A percentile compares a stretch with the other conserved stretches of the same genome.
Conservation (phyloP, 306 rosid genomes). For the Abrus pulchellus region DNA sequence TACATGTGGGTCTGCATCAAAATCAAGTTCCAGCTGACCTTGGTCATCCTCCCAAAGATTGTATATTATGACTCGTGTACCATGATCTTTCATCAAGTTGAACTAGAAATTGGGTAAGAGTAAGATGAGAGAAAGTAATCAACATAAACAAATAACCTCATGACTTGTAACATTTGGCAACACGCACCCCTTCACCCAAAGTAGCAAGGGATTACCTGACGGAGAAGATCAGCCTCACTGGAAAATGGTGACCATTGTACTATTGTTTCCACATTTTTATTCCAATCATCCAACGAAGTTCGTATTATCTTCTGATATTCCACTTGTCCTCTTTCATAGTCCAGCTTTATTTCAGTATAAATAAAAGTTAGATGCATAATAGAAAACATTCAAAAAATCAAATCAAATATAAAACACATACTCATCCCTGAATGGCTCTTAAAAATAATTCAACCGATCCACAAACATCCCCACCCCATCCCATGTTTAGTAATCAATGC, state of each 20-base stretch:
- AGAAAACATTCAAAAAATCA: slow-evolving; percentile 28
- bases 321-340: slow-evolving; percentile 71
- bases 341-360: slow-evolving; percentile 70
- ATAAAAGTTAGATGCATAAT: slow-evolving; percentile 50
- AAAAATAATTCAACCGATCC: slow-evolving; percentile 6
- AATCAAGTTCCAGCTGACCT: slow-evolving; percentile 94
- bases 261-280: slow-evolving; percentile 75
- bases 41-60: slow-evolving; percentile 99
- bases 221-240: slow-evolving; percentile 78
- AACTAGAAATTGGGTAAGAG: slow-evolving; percentile 64
- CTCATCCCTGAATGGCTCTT: slow-evolving; percentile 11
- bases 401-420: slow-evolving; percentile 25
- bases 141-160: slow-evolving; percentile 25
- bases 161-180: slow-evolving; percentile 8
- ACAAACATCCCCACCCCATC: slow-evolving; percentile 28
- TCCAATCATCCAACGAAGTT: slow-evolving; percentile 75
- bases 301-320: slow-evolving; percentile 74
- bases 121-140: slow-evolving; percentile 43
- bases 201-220: slow-evolving; percentile 58
- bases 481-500: slow-evolving; percentile 14
- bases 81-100: slow-evolving; percentile 69
- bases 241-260: slow-evolving; percentile 91
- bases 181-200: slow-evolving; percentile 1
- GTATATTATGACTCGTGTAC: slow-evolving; percentile 90
- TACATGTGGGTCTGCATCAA: slow-evolving; percentile 86